A percentile compares a stretch with the other conserved stretches of the same genome.
phyloP scores from a whole-genome alignment of 768 basidiomycete genomes.

The Hypholoma fasciculare region DNA sequence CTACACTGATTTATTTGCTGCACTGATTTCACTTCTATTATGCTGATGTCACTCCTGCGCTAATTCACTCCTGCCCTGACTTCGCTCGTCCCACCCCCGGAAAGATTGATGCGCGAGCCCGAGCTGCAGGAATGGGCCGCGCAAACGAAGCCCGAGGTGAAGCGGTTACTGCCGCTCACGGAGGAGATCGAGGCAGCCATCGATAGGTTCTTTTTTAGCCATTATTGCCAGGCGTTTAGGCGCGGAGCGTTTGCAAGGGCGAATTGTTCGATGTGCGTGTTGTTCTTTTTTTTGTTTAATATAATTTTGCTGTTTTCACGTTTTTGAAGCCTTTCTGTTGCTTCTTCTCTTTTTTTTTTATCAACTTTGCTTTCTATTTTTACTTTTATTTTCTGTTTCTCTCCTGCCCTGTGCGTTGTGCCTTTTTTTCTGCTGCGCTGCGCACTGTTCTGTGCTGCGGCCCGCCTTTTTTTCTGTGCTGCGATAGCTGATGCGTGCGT shows the following conservation, averaged over 20 bases:
- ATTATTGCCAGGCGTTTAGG: slow-evolving; percentile 86
- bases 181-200: slow-evolving; percentile 74
- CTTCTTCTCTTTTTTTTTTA: not conserved
- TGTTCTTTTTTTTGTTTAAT: not conserved
- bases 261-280: slow-evolving; percentile 83
- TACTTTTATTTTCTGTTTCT: not conserved
- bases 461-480: not conserved
- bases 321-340: not conserved
- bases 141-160: slow-evolving; percentile 54
- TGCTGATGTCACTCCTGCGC: too few species aligned
- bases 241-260: slow-evolving; percentile 89
- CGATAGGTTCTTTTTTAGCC: slow-evolving; percentile 88
- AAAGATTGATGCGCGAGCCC: slow-evolving; percentile 79
- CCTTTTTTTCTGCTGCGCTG: not conserved
- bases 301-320: too few species aligned
- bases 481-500: too few species aligned
- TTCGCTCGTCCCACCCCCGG: not conserved
- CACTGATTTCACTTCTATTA: too few species aligned
- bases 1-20: too few species aligned
- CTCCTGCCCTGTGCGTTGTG: too few species aligned
- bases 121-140: slow-evolving; percentile 87
- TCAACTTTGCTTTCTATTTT: not conserved
- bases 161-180: slow-evolving; percentile 59
- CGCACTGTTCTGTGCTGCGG: not conserved
- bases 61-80: too few species aligned